Base-by-base conservation (phyloP, 1,139 yeast species). In the Taphrina flavorubra region DNA sequence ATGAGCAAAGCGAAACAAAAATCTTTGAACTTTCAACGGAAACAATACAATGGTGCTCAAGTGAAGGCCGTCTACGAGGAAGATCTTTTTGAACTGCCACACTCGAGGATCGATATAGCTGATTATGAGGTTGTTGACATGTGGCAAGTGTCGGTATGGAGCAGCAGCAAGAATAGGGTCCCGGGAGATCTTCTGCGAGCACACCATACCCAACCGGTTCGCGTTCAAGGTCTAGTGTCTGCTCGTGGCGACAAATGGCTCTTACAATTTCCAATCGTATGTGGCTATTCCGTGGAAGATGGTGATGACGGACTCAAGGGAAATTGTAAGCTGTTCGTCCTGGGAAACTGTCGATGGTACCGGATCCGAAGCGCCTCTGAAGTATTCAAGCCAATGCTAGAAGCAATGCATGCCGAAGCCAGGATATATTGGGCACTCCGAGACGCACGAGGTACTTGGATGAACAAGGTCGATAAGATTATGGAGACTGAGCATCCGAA, bases 341-440 rank as follows among this genome's bases (percentile, higher is more conserved):
- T 53, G 42, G 58, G 58, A 10, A 37, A 53, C 34, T 53, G 58
- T 37, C 42, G 58, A 16, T 53, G 58, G 58, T 53, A 53, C 58
- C 11, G 34, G 18, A 34, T 53, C 18, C 34, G 58, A n/a, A 36
- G 42, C 20, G 42, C 42, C 16, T 36, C 58, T 8, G 25, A 34
- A n/a, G 16, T 36, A 20, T 53, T 53, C 20, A 31, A 31, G 6
- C 20, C 42, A n/a, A 53, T 37, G 58, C 34, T 53, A 16, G 36
- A n/a, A 11, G 16, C 39, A 11, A 53, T 53, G 58, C 58, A 53
- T 16, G 42, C 20, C 10, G 58, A 53, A 53, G 58, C 58, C 34
- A 53, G 58, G 16, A 34, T 53, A 16, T 53, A 53, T 34, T 53
- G 58, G 58, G 42, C 42, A 2, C 13, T 53, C 2, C 13, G 58